Conservation (phyloP, 1,284 basidiomycete genomes). For the Pterula multifida region DNA sequence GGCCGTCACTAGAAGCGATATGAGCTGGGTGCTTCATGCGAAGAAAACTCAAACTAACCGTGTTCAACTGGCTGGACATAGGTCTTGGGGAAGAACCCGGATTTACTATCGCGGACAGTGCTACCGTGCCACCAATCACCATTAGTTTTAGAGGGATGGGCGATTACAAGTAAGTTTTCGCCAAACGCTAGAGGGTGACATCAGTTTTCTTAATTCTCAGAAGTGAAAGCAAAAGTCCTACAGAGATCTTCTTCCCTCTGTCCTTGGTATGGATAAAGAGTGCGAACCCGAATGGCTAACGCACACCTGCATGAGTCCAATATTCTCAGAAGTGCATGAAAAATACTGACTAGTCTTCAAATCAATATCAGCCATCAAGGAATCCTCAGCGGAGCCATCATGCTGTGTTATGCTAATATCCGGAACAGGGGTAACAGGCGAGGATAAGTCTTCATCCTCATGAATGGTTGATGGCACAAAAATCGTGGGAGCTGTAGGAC, state of each 20-base stretch:
- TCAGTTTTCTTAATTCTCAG: slow-evolving; percentile 5
- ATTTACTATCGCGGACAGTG: slow-evolving; percentile 50
- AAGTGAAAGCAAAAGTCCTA: slow-evolving; percentile 22
- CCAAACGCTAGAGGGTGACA: slow-evolving; percentile 49
- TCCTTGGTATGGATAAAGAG: slow-evolving; percentile 75
- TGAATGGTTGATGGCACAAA: slow-evolving; percentile 39
- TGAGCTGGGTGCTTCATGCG: slow-evolving; percentile 6
- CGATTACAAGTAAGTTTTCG: slow-evolving; percentile 71
- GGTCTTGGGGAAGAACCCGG: slow-evolving; percentile 85
- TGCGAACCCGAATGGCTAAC: slow-evolving; percentile 61
- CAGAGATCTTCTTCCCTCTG: slow-evolving; percentile 82
- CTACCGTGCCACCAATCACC: slow-evolving; percentile 94
- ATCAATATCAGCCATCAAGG: slow-evolving; percentile 73
- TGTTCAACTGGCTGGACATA: slow-evolving; percentile 69
- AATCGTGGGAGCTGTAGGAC: neutral
- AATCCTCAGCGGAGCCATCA: slow-evolving; percentile 22
- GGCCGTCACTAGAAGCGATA: slow-evolving; percentile 39
- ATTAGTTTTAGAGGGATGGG: slow-evolving; percentile 75
- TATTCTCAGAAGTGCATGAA: slow-evolving; percentile 6
- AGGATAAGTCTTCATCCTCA: slow-evolving; percentile 40
- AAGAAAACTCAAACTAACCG: slow-evolving; percentile 33
- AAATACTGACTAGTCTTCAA: slow-evolving; percentile 40
- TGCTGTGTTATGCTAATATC: slow-evolving; percentile 46
- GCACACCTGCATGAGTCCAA: slow-evolving; percentile 3
- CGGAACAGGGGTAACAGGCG: slow-evolving; percentile 24